Base-by-base conservation (phyloP, 352 stramenopile species). In the Phytophthora capsici region DNA sequence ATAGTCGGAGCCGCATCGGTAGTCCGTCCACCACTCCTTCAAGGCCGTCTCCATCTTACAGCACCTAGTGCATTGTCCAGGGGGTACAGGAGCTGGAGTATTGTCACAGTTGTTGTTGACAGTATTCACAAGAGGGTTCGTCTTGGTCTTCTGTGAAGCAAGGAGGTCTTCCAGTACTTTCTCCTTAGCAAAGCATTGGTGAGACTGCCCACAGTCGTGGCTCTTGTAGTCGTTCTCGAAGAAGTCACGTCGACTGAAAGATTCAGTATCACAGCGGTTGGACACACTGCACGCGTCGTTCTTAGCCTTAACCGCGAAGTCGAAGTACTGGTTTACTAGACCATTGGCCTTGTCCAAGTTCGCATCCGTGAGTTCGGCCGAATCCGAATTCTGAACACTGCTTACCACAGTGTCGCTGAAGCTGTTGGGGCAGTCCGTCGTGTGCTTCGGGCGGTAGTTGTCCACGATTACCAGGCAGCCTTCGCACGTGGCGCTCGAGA, bases 1-100 rank as follows among this genome's bases (percentile, higher is more conserved):
- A 30, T 84, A 86, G 40, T 82, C 71, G 17, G 60, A 71, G 22
- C 67, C 69, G 40, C 85, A 94, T 37, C 67, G 77, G 66, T 88
- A 94, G 58, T 90, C 71, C n/a, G 68, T 73, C 81, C 80, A 91
- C 43, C 64, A 77, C 56, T 94, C 85, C 28, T 78, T 72, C 25
- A 94, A 45, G 23, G 61, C 54, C 0, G 75, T 84, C 9, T 60
- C 56, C 58, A 87, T 75, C 50, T 77, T 67, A 30, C 68, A 81
- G 64, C 82, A 91, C 8, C 80, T 65, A 14, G 65, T 77, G 68
- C 82, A 91, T 32, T 72, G 62, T 0, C 66, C 63, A 0, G 47
- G n/a, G 6, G 56, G 44, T 7, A 87, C 73, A 2, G 79, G 79
- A 1, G 62, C 47, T 3, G 41, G 57, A 20, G 71, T 74, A 16